Base-by-base conservation (phyloP, 176 grass and related monocot genomes). In the Rhynchospora breviuscula region DNA sequence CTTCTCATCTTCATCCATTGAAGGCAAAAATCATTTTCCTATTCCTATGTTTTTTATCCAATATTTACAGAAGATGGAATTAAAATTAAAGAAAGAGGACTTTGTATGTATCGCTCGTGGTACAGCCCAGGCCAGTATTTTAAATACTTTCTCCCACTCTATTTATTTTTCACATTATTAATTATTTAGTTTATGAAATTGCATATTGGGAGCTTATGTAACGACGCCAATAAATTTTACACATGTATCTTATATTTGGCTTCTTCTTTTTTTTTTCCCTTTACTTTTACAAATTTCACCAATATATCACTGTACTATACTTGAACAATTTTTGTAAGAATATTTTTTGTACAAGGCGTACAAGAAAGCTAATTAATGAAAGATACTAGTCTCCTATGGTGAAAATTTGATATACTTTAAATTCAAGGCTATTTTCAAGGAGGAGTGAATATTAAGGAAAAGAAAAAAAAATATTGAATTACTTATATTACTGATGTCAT, bases 1-100 rank as follows among this genome's bases (percentile, higher is more conserved):
- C 70, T 74, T 21, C 45, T 51, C 48, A 74, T 74, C 70, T 74
- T 21, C 45, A 74, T 73, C 69, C 44, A 73, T 21, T 49, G 43
- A 44, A 23, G 69, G 8, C 44, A 51, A 13, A 74, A 52, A 51
- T 49, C n/a, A 74, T 51, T 74, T 73, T 74, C 70, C 46, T 74
- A 49, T 23, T 73, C 44, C 4, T 73, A 72, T 46, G 21, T 71
- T 47, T 47, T 73, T 22, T 72, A 73, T 73, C 22, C 8, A 73
- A 22, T 22, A 73, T 74, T 51, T 72, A 72, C 44, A 72, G 2
- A 49, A 72, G 44, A 6, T 35, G 6, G 1, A 40, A 35, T 60
- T 33, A 67, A 67, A 40, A 17, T 22, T 73, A 73, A 49, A 48
- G 8, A 49, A 25, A 73, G 45, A 51, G 6, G 43, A 49, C n/a